These are phyloP conservation scores for Colletotrichum limetticola DNA, from an alignment of 2,329 filamentous ascomycete species.

Conservation along the genomic window DNA sequence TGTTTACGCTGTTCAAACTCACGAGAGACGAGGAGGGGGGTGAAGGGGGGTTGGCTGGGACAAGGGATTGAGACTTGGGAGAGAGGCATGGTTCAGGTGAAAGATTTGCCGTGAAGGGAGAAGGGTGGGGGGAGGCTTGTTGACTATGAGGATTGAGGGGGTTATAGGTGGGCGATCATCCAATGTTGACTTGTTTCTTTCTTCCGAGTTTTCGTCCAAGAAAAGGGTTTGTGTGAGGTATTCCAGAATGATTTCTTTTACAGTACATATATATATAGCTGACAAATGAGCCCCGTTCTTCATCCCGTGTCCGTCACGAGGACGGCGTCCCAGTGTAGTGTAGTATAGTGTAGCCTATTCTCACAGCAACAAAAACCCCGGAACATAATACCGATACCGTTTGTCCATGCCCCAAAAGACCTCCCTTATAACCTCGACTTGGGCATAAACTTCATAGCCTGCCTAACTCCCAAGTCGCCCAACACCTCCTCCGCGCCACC, in stretches of 20 bases:
- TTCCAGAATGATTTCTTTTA: neutral
- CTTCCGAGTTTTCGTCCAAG: neutral
- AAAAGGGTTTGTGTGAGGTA: neutral
- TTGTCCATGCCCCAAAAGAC: no score
- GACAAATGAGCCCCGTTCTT: neutral
- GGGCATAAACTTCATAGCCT: constrained; percentile 86
- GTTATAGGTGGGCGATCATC: neutral
- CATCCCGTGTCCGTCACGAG: neutral
- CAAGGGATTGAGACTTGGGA: no score
- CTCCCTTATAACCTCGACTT: constrained; percentile 77
- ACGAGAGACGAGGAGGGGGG: no score
- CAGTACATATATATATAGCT: neutral
- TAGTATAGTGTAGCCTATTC: neutral
- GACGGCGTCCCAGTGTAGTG: neutral
- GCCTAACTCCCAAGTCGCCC: constrained; percentile 82
- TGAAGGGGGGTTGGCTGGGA: no score
- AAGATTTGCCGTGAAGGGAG: no score
- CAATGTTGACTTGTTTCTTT: neutral
- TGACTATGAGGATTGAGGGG: no score
- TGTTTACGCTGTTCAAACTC: neutral
- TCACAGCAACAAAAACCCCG: no score
- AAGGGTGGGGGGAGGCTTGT: no score
- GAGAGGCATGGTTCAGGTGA: no score
- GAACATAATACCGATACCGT: no score
- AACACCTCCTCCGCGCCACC: constrained; percentile 88